phyloP scores from a whole-genome alignment of 1,284 basidiomycete genomes.

The Schizophyllum commune region DNA sequence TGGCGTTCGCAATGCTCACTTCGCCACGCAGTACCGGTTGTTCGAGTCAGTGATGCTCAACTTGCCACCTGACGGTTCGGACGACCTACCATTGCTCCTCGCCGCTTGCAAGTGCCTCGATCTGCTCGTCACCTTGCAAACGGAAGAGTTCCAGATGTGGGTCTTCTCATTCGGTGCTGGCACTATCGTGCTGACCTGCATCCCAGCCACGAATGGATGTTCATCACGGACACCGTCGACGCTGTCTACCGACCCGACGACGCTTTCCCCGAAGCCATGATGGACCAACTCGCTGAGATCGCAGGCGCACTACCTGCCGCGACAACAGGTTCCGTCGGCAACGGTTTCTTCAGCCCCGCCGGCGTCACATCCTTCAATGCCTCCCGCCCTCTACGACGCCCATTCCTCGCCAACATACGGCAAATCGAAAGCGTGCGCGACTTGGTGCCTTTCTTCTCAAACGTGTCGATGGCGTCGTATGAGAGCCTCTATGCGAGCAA shows the following conservation, averaged over 20 bases:
- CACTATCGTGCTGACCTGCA: conserved; percentile 2
- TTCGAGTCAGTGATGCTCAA: conserved; percentile 61
- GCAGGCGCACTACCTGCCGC: conserved; percentile 53
- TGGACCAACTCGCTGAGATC: conserved; percentile 87
- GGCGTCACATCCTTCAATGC: conserved; percentile 22
- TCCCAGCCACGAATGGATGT: conserved; percentile 96
- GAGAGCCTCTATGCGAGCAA: conserved; percentile 81
- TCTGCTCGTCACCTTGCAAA: conserved; percentile 84
- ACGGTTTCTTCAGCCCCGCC: conserved; percentile 16
- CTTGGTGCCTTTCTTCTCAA: conserved; percentile 80
- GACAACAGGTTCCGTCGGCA: conserved; percentile 9
- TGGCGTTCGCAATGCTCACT: conserved; percentile 10
- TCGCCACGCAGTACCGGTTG: conserved; percentile 52
- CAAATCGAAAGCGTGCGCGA: conserved; percentile 79
- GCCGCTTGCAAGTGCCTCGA: conserved; percentile 94
- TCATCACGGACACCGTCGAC: conserved; percentile 96
- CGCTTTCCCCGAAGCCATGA: conserved; percentile 79
- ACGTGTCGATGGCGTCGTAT: conserved; percentile 82
- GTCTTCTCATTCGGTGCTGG: conserved; percentile 16
- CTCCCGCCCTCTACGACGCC: conserved; percentile 52
- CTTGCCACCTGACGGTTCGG: conserved; percentile 70
- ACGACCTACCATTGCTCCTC: conserved; percentile 76
- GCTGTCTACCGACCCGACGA: conserved; percentile 84
- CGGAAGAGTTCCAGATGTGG: conserved; percentile 96
- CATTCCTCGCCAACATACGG: conserved; percentile 59